Conservation (phyloP, 495 filamentous ascomycete species). For the Xylaria palmicola region DNA sequence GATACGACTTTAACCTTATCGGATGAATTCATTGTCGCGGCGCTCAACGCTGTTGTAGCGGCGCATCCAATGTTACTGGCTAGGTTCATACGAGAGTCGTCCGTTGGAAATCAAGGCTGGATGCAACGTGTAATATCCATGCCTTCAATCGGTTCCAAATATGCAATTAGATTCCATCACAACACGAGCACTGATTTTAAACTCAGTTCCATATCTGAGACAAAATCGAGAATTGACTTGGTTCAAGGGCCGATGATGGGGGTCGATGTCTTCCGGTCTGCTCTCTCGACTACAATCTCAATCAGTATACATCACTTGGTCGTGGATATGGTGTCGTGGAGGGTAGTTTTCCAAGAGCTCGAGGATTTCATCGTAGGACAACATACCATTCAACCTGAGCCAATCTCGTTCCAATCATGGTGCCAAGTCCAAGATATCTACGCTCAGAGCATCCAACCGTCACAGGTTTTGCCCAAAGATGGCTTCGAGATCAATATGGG, state of each 20-base stretch:
- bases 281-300: slow-evolving; percentile 38
- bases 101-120: neutral
- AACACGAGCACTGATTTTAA: neutral
- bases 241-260: slow-evolving; percentile 40
- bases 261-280: slow-evolving; percentile 42
- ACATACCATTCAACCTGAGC: neutral
- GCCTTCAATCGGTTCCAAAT: neutral
- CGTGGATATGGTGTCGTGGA: slow-evolving; percentile 63
- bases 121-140: neutral
- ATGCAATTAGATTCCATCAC: neutral
- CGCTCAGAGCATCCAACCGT: slow-evolving; percentile 16
- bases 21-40: slow-evolving; percentile 33
- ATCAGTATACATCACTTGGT: slow-evolving; percentile 59
- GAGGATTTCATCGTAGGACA: slow-evolving; percentile 22
- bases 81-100: slow-evolving; percentile 35
- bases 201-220: slow-evolving; percentile 1
- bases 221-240: slow-evolving; percentile 29
- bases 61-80: slow-evolving; percentile 62
- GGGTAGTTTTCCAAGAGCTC: slow-evolving; percentile 57
- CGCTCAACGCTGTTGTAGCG: slow-evolving; percentile 45
- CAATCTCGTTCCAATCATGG: slow-evolving; percentile 56
- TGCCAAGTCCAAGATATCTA: slow-evolving; percentile 37
- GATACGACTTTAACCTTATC: slow-evolving; percentile 41
- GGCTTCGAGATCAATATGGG: slow-evolving; percentile 3
- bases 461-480: neutral